A percentile compares a stretch with the other conserved stretches of the same genome.
These are phyloP conservation scores for Juncus effusus DNA, from an alignment of 176 grass and related monocot species.

Conservation along the genomic window DNA sequence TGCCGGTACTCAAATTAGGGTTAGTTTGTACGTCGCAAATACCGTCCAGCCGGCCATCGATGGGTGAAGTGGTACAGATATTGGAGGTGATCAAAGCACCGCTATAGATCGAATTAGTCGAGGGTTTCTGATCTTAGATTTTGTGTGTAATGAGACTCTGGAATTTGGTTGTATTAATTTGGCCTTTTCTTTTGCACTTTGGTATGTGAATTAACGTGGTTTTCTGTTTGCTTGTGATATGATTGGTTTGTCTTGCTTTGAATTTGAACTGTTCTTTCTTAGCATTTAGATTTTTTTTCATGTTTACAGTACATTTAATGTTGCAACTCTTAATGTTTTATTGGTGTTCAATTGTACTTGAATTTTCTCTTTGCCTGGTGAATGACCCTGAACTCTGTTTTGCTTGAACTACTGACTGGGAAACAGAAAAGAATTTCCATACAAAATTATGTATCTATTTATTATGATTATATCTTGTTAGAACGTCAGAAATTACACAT, in stretches of 20 bases:
- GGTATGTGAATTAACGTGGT: conserved; percentile 7
- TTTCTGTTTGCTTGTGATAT: conserved; percentile 1
- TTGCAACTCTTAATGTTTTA: neutral
- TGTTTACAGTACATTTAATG: neutral
- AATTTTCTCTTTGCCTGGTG: too few relatives aligned
- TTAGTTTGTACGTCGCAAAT: conserved; percentile 96
- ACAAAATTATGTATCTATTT: neutral
- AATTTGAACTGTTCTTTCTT: neutral
- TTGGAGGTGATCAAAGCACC: conserved; percentile 91
- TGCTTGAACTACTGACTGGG: neutral
- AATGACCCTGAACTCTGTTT: neutral
- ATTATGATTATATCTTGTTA: neutral
- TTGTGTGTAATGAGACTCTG: neutral
- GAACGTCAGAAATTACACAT: neutral
- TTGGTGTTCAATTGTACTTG: conserved; percentile 1
- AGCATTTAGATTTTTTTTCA: too few relatives aligned
- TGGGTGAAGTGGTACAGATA: conserved; percentile 95
- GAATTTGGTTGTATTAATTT: neutral
- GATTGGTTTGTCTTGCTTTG: neutral
- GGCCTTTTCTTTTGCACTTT: conserved; percentile 4
- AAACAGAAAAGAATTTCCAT: neutral
- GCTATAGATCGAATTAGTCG: conserved; percentile 34
- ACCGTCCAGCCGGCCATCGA: conserved; percentile 79
- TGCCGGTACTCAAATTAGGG: conserved; percentile 85
- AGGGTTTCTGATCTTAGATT: conserved; percentile 37